Base-by-base conservation (phyloP, 768 basidiomycete genomes). In the Cubamyces lactineus region DNA sequence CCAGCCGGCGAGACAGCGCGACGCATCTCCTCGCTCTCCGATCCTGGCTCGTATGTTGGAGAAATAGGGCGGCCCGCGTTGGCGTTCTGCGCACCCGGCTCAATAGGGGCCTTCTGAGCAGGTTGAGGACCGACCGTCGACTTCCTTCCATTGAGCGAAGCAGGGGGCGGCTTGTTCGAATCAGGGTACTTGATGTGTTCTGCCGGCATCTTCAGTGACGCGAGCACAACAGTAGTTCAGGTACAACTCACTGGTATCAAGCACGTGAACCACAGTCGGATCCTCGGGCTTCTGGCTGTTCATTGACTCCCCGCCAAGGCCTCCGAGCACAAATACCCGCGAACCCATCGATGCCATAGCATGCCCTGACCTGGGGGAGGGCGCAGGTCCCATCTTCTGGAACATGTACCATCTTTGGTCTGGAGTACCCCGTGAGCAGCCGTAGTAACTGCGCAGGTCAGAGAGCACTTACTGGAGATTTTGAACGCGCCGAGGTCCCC, bases 321-420 rank as follows among this genome's bases (percentile, higher is more conserved):
- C 97, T 34, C 97, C 97, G 8, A 99, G 83, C 5, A 99, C 95
- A 67, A 93, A 92, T 5, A 99, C 91, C 63, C 88, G 85, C 50
- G 88, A 84, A 30, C 92, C 94, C 71, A 91, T 88, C 13, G 93
- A 87, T 7, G 96, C 94, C 95, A 99, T 96, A n/a, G 96, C 92
- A 75, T 99, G 97, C 1, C 97, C 97, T 9, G 94, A 96, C 52
- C 97, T 84, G 2, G 94, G 92, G 42, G 82, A 88, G 0, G 97
- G 97, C 16, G 93, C 85, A 17, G 96, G 96, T 0, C 97, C 97
- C 97, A 99, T 99, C 72, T 98, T 97, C 75, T 98, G 95, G 80
- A 99, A 99, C 94, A 96, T 98, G 77, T 96, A 99, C 97, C 97
- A 99, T 68, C 97, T 84, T 71, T 94, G 92, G 75, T 95, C 96